These are phyloP conservation scores for Paramecium sexaurelia DNA, from an alignment of 73 alveolate species.

Conservation along the genomic window DNA sequence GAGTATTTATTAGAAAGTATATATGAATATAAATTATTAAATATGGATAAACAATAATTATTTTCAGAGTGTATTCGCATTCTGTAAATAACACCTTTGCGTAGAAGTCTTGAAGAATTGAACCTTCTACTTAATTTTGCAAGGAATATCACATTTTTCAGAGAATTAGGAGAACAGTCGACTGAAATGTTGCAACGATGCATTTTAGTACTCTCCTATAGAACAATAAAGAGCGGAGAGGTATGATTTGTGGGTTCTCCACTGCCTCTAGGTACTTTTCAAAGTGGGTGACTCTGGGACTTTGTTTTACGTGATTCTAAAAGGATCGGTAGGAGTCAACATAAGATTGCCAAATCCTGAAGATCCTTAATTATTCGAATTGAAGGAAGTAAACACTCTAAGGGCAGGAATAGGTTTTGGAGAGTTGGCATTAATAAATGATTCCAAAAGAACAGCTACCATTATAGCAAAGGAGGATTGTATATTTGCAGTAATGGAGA, in stretches of 20 bases:
- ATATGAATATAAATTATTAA: background rate
- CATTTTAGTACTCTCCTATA: background rate
- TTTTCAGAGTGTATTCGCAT: background rate
- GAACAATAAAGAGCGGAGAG: constrained; percentile 1
- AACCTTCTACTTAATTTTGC: background rate
- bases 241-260: constrained; percentile 8
- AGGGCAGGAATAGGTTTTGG: constrained; percentile 64
- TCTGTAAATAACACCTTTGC: background rate
- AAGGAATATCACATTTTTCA: background rate
- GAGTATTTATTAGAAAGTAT: background rate
- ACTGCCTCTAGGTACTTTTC: background rate
- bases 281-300: background rate
- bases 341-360: constrained; percentile 50
- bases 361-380: constrained; percentile 21
- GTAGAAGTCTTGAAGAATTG: constrained; percentile 17
- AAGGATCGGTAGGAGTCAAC: constrained; percentile 62
- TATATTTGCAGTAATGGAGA: constrained; percentile 64
- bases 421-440: constrained; percentile 64
- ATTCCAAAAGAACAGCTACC: constrained; percentile 67
- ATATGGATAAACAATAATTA: background rate
- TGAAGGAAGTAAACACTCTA: constrained; percentile 55
- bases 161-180: constrained; percentile 15
- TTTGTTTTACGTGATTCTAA: constrained; percentile 5
- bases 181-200: constrained; percentile 27
- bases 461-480: constrained; percentile 60